These are phyloP conservation scores for Monosporascus cannonballus DNA, from an alignment of 2,329 filamentous ascomycete genomes.

Conservation along the genomic window DNA sequence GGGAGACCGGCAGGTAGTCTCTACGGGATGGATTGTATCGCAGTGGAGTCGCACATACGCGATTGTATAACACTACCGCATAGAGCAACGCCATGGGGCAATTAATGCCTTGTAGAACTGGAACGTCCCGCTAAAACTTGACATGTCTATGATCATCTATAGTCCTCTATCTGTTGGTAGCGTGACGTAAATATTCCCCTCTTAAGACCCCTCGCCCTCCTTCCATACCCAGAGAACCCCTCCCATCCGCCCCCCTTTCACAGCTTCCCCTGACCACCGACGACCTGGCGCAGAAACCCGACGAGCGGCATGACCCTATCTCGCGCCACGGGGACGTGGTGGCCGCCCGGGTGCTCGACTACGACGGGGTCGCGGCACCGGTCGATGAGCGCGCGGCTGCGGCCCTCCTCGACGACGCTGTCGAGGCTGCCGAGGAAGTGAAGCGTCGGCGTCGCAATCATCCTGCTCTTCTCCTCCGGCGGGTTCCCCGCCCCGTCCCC, in stretches of 20 bases:
- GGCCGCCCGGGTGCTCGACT: constrained; percentile 76
- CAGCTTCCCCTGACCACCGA: constrained; percentile 11
- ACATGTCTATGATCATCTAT: background rate
- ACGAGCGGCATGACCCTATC: constrained; percentile 74
- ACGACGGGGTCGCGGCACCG: constrained; percentile 50
- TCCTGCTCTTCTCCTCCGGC: background rate
- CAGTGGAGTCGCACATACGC: constrained; percentile 2
- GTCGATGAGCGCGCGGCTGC: constrained; percentile 62
- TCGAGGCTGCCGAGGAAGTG: constrained; percentile 82
- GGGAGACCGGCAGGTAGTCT: background rate
- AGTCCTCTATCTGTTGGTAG: background rate
- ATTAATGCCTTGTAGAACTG: background rate
- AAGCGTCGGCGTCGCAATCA: constrained; percentile 67
- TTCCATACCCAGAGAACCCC: constrained; percentile 3
- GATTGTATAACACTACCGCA: background rate
- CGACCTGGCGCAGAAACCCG: constrained; percentile 54
- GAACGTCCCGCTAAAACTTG: background rate
- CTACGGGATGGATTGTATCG: background rate
- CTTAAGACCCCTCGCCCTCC: constrained; percentile 10
- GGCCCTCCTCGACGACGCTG: constrained; percentile 76
- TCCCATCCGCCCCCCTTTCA: constrained; percentile 4
- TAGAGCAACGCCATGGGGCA: background rate
- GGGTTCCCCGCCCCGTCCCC: background rate
- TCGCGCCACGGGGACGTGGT: constrained; percentile 80
- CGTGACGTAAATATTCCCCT: background rate